phyloP scores from a whole-genome alignment of 441 rosid species.

The Breynia disticha region DNA sequence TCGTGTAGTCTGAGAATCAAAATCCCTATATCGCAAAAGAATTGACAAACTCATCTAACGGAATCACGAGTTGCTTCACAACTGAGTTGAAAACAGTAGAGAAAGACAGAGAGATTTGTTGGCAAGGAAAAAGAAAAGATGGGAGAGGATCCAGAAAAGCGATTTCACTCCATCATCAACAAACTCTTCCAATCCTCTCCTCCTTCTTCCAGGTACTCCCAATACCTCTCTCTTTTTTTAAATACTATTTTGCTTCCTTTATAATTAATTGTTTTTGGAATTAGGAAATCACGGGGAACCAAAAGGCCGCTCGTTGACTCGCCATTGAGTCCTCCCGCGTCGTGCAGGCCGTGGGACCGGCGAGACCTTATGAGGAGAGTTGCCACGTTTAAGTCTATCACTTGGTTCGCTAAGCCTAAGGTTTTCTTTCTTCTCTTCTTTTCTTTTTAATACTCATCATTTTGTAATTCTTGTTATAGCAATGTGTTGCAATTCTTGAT shows the following conservation, averaged over 20 bases:
- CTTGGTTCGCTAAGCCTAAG: conserved; percentile 94
- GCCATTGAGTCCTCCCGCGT: conserved; percentile 30
- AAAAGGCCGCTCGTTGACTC: conserved; percentile 49
- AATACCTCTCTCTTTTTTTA: conserved; percentile 12
- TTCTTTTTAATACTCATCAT: too few relatives aligned
- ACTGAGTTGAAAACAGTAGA: background rate
- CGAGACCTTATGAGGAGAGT: conserved; percentile 80
- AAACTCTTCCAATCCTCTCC: conserved; percentile 46
- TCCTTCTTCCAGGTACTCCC: conserved; percentile 19
- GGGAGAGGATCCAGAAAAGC: conserved; percentile 56
- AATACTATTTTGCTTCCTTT: too few relatives aligned
- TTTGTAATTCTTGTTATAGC: background rate
- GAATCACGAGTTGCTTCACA: too few relatives aligned
- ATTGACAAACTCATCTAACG: too few relatives aligned
- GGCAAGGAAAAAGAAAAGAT: conserved; percentile 18
- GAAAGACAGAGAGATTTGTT: conserved; percentile 9
- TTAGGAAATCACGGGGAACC: conserved; percentile 43
- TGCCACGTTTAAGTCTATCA: conserved; percentile 91
- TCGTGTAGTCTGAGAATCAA: too few relatives aligned
- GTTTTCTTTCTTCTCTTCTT: conserved; percentile 20
- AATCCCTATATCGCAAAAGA: too few relatives aligned
- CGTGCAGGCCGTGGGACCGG: conserved; percentile 90
- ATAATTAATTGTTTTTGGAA: conserved; percentile 3
- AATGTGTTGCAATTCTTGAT: background rate
- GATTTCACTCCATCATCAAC: conserved; percentile 60